These are phyloP conservation scores for Albizia julibrissin DNA, from an alignment of 306 rosid genomes.

Conservation along the genomic window DNA sequence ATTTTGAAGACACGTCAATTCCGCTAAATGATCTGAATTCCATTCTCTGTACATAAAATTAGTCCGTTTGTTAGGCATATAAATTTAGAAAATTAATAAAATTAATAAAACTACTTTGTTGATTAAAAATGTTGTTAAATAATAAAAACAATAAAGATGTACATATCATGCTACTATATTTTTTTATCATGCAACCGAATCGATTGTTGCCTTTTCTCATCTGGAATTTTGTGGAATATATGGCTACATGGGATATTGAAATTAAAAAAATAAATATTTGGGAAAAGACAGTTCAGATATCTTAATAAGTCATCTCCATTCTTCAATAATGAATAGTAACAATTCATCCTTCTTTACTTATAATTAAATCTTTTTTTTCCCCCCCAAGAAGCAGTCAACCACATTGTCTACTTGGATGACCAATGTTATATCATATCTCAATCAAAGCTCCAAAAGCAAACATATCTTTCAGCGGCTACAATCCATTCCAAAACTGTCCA, in stretches of 20 bases:
- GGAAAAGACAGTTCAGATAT: background rate
- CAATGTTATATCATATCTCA: background rate
- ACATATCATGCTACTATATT: background rate
- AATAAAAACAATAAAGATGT: background rate
- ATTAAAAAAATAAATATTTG: background rate
- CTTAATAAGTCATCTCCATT: too few relatives aligned
- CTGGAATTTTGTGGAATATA: background rate
- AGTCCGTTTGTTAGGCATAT: background rate
- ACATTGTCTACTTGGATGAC: background rate
- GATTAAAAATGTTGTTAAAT: background rate
- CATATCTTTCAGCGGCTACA: background rate
- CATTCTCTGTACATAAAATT: background rate
- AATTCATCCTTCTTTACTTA: background rate
- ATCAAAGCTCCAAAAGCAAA: background rate
- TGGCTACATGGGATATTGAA: background rate
- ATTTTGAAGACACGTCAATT: constrained; percentile 45
- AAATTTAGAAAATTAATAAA: too few relatives aligned
- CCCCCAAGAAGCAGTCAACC: background rate
- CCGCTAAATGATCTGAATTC: constrained; percentile 18
- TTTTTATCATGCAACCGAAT: background rate
- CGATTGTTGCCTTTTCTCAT: background rate
- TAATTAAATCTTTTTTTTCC: background rate
- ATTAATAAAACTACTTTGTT: too few relatives aligned
- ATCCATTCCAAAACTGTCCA: constrained; percentile 8
- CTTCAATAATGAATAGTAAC: too few relatives aligned